Conservation (phyloP, 129 eudicot genomes). For the Artemisia annua region DNA sequence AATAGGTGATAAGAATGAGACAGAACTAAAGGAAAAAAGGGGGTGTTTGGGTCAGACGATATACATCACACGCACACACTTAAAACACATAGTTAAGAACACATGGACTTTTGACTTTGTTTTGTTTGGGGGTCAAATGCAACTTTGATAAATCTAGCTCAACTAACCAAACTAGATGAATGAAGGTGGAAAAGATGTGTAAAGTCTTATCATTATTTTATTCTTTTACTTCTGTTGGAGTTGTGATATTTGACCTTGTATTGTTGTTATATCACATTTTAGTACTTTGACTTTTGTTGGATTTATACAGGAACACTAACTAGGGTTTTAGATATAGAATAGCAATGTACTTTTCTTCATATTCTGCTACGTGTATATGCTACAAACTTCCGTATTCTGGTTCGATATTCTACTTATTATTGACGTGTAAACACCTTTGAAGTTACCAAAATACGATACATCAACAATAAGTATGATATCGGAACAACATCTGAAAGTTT, state of each 20-base stretch:
- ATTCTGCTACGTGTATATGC: too few species aligned
- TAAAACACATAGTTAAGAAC: constrained; percentile 11
- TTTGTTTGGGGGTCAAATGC: constrained; percentile 40
- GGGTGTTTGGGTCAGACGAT: constrained; percentile 32
- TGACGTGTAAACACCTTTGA: too few species aligned
- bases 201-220: constrained; percentile 24
- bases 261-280: background rate
- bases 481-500: too few species aligned
- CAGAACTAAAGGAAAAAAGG: background rate
- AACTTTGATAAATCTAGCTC: constrained; percentile 51
- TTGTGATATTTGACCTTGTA: background rate
- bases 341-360: too few species aligned
- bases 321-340: too few species aligned
- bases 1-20: constrained; percentile 18
- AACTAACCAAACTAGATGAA: constrained; percentile 42
- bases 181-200: too few species aligned
- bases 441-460: too few species aligned
- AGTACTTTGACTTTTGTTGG: constrained; percentile 1
- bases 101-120: background rate
- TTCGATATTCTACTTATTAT: too few species aligned
- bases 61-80: constrained; percentile 20
- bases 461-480: too few species aligned
- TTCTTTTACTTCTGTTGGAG: constrained; percentile 1
- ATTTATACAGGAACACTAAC: too few species aligned
- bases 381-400: too few species aligned